These are phyloP conservation scores for Alternaria longipes DNA, from an alignment of 2,329 filamentous ascomycete genomes.

Conservation along the genomic window DNA sequence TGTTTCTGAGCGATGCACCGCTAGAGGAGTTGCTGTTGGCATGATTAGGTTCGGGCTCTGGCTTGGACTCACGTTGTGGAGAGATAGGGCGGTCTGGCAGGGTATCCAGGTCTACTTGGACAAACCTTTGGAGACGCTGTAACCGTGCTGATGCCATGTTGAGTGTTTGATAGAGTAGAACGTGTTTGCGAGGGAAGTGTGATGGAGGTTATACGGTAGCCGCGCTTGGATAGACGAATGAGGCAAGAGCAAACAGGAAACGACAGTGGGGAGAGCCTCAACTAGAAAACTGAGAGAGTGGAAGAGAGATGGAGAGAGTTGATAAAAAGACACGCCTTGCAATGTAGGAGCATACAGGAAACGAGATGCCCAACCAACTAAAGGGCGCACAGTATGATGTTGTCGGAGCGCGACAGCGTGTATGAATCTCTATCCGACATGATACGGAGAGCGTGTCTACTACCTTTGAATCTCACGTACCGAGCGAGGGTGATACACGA, in stretches of 20 bases:
- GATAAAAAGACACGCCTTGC: too few species aligned
- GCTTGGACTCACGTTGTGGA: conserved; percentile 2
- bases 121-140: conserved; percentile 31
- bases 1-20: conserved; percentile 30
- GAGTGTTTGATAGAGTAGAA: background rate
- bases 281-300: background rate
- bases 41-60: background rate
- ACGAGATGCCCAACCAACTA: too few species aligned
- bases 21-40: conserved; percentile 29
- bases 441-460: background rate
- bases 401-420: too few species aligned
- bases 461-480: background rate
- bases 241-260: conserved; percentile 19
- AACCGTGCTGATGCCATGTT: conserved; percentile 39
- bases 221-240: conserved; percentile 8
- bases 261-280: background rate
- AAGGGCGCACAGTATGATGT: too few species aligned
- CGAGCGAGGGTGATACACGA: background rate
- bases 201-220: background rate
- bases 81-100: conserved; percentile 32
- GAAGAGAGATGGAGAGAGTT: background rate
- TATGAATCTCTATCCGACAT: background rate
- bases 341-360: background rate
- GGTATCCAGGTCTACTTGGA: conserved; percentile 34
- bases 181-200: conserved; percentile 2